A percentile compares a stretch with the other conserved stretches of the same genome.
Evolutionary conservation across 176 grass and related monocot species (phyloP).

Genomic region (Rhynchospora pubera): DNA sequence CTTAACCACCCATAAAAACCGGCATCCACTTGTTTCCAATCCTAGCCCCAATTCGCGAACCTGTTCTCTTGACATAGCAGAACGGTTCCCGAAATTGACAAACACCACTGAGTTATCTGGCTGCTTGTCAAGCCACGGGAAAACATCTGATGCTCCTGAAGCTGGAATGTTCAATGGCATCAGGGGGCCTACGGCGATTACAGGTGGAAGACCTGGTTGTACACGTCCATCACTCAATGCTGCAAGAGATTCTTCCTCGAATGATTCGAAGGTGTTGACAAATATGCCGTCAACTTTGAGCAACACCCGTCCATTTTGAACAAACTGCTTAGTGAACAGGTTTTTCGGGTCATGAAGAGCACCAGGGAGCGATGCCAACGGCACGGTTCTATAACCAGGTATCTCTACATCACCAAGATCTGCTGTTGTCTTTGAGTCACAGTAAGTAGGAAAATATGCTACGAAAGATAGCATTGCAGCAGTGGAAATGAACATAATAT

Average conservation of each 20-base stretch:
- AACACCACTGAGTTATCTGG: slow-evolving; percentile 46
- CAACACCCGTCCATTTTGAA: slow-evolving; percentile 30
- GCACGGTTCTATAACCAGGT: slow-evolving; percentile 17
- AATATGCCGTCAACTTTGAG: slow-evolving; percentile 25
- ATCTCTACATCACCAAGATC: slow-evolving; percentile 37
- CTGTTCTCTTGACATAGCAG: slow-evolving; percentile 19
- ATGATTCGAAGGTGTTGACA: slow-evolving; percentile 44
- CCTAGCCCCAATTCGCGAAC: slow-evolving; percentile 38
- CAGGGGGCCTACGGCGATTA: slow-evolving; percentile 33
- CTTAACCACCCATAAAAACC: slow-evolving; percentile 67
- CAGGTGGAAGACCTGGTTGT: slow-evolving; percentile 21
- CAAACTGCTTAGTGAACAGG: slow-evolving; percentile 49
- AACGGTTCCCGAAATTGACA: slow-evolving; percentile 53
- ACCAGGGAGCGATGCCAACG: neutral
- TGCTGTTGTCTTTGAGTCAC: neutral
- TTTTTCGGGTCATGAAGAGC: slow-evolving; percentile 26
- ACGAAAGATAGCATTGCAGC: slow-evolving; percentile 42
- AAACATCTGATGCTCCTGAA: neutral
- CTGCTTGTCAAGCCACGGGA: slow-evolving; percentile 39
- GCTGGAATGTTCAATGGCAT: neutral
- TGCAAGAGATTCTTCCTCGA: slow-evolving; percentile 40
- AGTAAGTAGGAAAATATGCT: slow-evolving; percentile 32
- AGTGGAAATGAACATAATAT: slow-evolving; percentile 37
- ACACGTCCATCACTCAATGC: slow-evolving; percentile 37
- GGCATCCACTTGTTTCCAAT: slow-evolving; percentile 36